These are phyloP conservation scores for Linnemannia exigua DNA, from an alignment of 192 early-diverging fungal species.

Conservation along the genomic window DNA sequence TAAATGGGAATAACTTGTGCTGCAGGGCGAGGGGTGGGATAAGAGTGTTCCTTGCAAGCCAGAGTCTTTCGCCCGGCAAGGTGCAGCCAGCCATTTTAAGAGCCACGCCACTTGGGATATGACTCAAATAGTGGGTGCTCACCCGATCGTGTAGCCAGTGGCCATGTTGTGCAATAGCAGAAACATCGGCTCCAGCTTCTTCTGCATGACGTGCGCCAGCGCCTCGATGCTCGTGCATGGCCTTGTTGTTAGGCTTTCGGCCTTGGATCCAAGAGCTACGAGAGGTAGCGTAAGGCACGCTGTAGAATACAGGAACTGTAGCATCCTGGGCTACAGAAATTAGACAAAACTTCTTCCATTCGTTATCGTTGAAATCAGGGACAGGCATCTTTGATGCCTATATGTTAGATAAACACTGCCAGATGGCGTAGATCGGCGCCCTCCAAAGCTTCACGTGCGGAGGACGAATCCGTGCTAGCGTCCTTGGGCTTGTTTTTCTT, in stretches of 20 bases:
- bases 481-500: too few relatives aligned
- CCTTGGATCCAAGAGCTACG: not conserved
- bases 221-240: slow-evolving; percentile 1
- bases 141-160: not conserved
- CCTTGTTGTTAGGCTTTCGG: not conserved
- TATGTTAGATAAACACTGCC: too few relatives aligned
- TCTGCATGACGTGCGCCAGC: not conserved
- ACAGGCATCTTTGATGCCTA: not conserved
- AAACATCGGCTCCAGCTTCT: not conserved
- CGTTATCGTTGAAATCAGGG: not conserved
- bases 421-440: too few relatives aligned
- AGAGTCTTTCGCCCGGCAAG: slow-evolving; percentile 10
- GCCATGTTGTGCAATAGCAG: slow-evolving; percentile 14
- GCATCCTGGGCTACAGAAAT: too few relatives aligned
- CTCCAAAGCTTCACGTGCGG: too few relatives aligned
- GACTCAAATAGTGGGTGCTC: not conserved
- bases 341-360: not conserved
- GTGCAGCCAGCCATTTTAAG: slow-evolving; percentile 16
- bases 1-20: slow-evolving; percentile 14
- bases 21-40: slow-evolving; percentile 17
- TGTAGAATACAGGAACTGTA: not conserved
- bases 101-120: not conserved
- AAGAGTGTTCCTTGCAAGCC: not conserved
- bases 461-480: too few relatives aligned
- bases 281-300: not conserved